Base-by-base conservation (phyloP, 2,329 filamentous ascomycete genomes). In the Diaporthe vaccinii region DNA sequence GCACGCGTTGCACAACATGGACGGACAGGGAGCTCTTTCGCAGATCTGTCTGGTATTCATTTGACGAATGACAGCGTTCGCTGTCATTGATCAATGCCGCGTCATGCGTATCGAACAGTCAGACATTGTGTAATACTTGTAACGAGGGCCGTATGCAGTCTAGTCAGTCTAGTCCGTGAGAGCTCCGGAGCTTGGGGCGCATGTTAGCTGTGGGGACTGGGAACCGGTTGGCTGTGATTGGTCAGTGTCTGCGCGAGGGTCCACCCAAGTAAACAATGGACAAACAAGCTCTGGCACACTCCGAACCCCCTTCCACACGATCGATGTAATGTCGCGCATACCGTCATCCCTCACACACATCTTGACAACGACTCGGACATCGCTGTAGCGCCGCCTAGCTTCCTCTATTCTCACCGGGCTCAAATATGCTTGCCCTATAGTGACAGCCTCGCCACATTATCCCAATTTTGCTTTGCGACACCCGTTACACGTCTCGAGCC, bases 361-460 rank as follows among this genome's bases (percentile, higher is more conserved):
- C 25, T 20, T 39, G 49, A 69, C 65, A 36, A 36, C 65, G 49
- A 55, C 49, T 17, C 65, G 65, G 31, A 69, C 65, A 36, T 69
- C 34, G n/a, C 65, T 57, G 17, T 44, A 46, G 25, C 39, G 17
- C 61, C 28, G 46, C 44, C 41, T 28, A 46, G 65, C 46, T 58
- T 53, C 20, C 49, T 31, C 68, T 10, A 55, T 58, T 20, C 36
- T 9, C 25, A 53, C 34, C 49, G n/a, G 62, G 49, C 20, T 31
- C 41, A 76, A 71, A 73, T 44, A 76, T 76, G 75, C 57, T 75
- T 73, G 73, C 70, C 49, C 31, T 62, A 44, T 31, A 34, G 39
- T 73, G 69, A 73, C 57, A 53, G 59, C 17, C 31, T 36, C 12
- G 39, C 53, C 62, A 41, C 71, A 22, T 65, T 44, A 53, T 53